phyloP scores from a whole-genome alignment of 202 grass and related monocot genomes.

The Tripidium arundinaceum region DNA sequence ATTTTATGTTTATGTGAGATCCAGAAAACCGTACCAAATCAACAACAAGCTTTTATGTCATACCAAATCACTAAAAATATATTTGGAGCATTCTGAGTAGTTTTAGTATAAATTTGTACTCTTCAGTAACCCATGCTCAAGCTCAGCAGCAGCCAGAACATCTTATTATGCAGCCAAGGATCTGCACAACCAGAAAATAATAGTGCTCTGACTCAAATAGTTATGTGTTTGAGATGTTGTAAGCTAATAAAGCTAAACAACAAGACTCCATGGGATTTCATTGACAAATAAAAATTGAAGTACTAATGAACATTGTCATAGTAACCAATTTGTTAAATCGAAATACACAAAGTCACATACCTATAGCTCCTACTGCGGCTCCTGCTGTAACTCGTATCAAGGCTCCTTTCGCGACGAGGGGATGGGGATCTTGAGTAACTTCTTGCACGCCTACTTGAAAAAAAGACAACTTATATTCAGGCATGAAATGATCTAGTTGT shows the following conservation, averaged over 20 bases:
- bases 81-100: background rate
- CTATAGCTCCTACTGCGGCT: conserved; percentile 78
- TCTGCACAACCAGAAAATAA: background rate
- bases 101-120: too few relatives aligned
- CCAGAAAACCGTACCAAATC: background rate
- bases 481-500: too few relatives aligned
- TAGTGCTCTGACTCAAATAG: background rate
- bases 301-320: background rate
- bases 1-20: too few relatives aligned
- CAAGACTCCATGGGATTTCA: background rate
- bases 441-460: conserved; percentile 49
- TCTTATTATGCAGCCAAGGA: background rate
- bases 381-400: conserved; percentile 76
- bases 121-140: too few relatives aligned
- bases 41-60: too few relatives aligned
- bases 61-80: background rate
- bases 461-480: background rate
- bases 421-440: conserved; percentile 82
- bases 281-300: background rate
- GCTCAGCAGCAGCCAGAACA: too few relatives aligned
- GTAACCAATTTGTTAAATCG: background rate
- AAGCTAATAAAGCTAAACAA: background rate
- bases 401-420: conserved; percentile 59
- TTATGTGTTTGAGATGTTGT: background rate
- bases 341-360: conserved; percentile 22